Conservation (phyloP, 2,329 filamentous ascomycete genomes). For the Ophiostoma sp. region DNA sequence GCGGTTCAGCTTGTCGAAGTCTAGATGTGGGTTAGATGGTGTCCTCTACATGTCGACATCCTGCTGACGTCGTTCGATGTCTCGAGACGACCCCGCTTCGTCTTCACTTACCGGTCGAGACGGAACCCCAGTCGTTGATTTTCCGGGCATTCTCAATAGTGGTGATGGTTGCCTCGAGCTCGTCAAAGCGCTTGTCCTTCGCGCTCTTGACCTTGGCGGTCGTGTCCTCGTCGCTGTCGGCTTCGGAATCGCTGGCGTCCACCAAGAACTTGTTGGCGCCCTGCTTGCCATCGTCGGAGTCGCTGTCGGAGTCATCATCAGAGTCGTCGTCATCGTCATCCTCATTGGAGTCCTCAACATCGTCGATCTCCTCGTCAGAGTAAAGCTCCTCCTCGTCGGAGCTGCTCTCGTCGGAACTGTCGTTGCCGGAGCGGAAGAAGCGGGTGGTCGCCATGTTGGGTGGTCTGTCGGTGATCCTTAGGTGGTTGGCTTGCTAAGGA, state of each 20-base stretch:
- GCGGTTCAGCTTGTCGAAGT: conserved; percentile 91
- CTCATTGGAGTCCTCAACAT: conserved; percentile 60
- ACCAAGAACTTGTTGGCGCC: conserved; percentile 83
- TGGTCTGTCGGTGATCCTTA: conserved; percentile 15
- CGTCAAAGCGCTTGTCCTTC: conserved; percentile 94
- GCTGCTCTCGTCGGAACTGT: conserved; percentile 93
- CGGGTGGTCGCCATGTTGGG: conserved; percentile 67
- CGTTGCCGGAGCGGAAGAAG: conserved; percentile 88
- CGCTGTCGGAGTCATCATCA: conserved; percentile 49
- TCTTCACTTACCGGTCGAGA: conserved; percentile 66
- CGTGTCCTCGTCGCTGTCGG: conserved; percentile 78
- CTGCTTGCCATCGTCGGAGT: conserved; percentile 54
- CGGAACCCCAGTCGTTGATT: conserved; percentile 95
- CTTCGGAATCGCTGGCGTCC: conserved; percentile 62
- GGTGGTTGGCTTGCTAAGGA: conserved; percentile 8
- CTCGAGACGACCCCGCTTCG: neutral
- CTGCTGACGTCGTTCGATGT: neutral
- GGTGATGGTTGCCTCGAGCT: conserved; percentile 83
- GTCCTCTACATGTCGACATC: neutral
- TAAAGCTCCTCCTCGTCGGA: conserved; percentile 96
- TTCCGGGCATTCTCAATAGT: conserved; percentile 94
- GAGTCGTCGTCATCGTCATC: conserved; percentile 54
- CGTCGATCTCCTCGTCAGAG: conserved; percentile 61
- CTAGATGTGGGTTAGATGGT: conserved; percentile 41
- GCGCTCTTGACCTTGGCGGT: conserved; percentile 89